Evolutionary conservation across 441 rosid species (phyloP), one percentile per base, ranked within the genome.

Genomic region (Arabidopsis lyrata): DNA sequence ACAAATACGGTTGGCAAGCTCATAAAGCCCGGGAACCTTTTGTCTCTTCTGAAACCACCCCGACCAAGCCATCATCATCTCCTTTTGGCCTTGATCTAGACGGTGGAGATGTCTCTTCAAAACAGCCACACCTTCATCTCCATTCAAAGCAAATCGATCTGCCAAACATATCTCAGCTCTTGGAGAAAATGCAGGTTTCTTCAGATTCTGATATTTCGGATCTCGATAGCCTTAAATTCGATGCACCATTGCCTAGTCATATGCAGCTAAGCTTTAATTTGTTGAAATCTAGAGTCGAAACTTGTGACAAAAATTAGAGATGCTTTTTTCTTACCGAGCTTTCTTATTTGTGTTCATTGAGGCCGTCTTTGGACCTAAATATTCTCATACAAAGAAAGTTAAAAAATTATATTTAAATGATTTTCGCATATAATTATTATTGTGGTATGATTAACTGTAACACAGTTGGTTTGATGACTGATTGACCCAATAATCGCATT

Each of bases 1-100:
- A 80, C 68, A 95, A 90, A 74, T 95, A 95, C 10, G 98, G 91
- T 8, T 88, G 98, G 97, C 97, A 86, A 82, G 82, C 85, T 74
- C 96, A 95, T 78, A 83, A 82, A 81, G 72, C 81, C 31, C 67
- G 78, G 36, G 63, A 84, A 48, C 74, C 72, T 6, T 36, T 57
- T 11, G 63, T 80, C 27, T 76, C 82, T 71, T 60, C 76, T 5
- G 68, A 24, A 41, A 77, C 72, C 39, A 71, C 72, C 53, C 35
- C 47, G 22, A 36, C 60, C 12, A 77, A 62, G 35, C 71, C 73
- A 56, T 78, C 78, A 35, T 20, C 48, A 27, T 73, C 82, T 71
- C 94, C 94, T 59, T 85, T 90, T 49, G 90, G 90, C 35, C 79
- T 95, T 35, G 86, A 89, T 78, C 50, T 87, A 77, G 91, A 87